Evolutionary conservation across 306 rosid genomes (phyloP), one percentile per base, ranked within the genome.

Genomic region (Sophora flavescens): DNA sequence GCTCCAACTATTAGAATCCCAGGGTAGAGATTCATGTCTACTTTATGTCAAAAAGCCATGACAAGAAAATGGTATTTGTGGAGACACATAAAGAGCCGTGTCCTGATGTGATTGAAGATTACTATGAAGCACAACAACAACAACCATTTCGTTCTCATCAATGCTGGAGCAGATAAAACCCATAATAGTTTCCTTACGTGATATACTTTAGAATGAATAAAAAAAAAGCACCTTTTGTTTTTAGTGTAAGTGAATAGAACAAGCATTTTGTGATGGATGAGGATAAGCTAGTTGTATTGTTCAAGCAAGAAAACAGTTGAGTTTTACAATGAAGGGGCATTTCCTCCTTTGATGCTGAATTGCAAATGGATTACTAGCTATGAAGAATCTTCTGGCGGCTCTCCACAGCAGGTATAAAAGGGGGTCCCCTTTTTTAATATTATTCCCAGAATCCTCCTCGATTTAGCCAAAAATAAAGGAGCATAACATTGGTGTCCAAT

Each of bases 51-150:
- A 82, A 65, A 16, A 22, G 50, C 60, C 51, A 79, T 6, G 56
- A 14, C 50, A 42, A 58, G 8, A 17, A 12, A 50, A 47, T 7
- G 64, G 78, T 44, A 11, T 45, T 1, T 63, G n/a, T 22, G 11
- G 15, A 71, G 52, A 63, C 17, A 17, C 61, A 68, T 81, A 44
- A 45, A 73, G 58, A 47, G 14, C 15, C 44, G 7, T 75, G 8
- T 4, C 48, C 60, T 52, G 47, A 53, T 45, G 9, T 8, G 38
- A 51, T 33, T 85, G 86, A 64, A 12, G 38, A 63, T 74, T 57
- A 50, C 88, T 81, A 85, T 68, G 86, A 73, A 73, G 12, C 28
- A 18, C 28, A 48, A 16, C 61, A 47, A 41, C 14, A 22, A 22
- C 22, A 22, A 22, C 22, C 15, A 7, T 11, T 63, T 61, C 22